These are phyloP conservation scores for Colletotrichum sidae DNA, from an alignment of 2,329 filamentous ascomycete species.

Conservation along the genomic window DNA sequence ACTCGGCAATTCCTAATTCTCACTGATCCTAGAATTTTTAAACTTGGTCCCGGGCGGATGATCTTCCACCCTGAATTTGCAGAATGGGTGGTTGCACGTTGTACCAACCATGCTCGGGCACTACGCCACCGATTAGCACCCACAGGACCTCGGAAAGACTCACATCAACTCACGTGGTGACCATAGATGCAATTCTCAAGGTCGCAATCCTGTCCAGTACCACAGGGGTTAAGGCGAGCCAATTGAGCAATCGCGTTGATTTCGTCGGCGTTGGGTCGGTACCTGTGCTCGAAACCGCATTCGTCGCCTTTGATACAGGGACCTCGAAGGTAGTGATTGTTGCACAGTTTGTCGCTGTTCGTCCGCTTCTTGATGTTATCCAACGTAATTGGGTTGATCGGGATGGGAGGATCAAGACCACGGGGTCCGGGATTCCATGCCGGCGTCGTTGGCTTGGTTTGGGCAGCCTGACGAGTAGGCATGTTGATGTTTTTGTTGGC, in stretches of 20 bases:
- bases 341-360: conserved; percentile 68
- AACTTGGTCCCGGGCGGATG: conserved; percentile 70
- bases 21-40: conserved; percentile 49
- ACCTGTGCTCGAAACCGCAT: conserved; percentile 69
- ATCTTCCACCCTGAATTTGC: conserved; percentile 64
- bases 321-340: conserved; percentile 70
- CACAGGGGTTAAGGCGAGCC: conserved; percentile 68
- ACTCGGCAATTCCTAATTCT: conserved; percentile 42
- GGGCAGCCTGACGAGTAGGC: conserved; percentile 17
- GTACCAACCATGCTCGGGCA: conserved; percentile 66
- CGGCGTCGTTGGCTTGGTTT: conserved; percentile 44
- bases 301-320: conserved; percentile 65
- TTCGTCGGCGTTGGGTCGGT: conserved; percentile 65
- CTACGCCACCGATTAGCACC: conserved; percentile 45
- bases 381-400: conserved; percentile 57
- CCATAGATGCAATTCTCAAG: conserved; percentile 71
- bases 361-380: conserved; percentile 68
- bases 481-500: conserved; percentile 45
- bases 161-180: conserved; percentile 63
- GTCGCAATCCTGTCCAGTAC: conserved; percentile 67
- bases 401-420: conserved; percentile 65
- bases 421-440: conserved; percentile 66
- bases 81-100: conserved; percentile 64
- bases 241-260: conserved; percentile 66
- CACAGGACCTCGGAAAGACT: not conserved